Conservation (phyloP, 192 early-diverging fungal genomes). For the Mortierella claussenii region DNA sequence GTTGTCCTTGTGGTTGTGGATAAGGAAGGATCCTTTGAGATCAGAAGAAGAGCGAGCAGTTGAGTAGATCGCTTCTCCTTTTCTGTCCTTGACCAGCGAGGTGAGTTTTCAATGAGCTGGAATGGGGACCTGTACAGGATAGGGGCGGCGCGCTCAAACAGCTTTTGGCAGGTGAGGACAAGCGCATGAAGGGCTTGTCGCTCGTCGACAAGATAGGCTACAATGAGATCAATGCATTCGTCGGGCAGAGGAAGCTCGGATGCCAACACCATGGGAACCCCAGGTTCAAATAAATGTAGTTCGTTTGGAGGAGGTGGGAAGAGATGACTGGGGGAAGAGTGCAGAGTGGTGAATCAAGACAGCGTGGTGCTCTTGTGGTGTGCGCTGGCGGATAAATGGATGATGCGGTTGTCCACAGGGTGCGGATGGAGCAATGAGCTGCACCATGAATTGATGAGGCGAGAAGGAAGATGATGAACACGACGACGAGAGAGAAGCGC, state of each 20-base stretch:
- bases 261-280: conserved; percentile 35
- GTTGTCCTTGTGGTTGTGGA: not conserved
- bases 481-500: no score
- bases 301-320: no score
- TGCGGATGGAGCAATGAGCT: no score
- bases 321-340: no score
- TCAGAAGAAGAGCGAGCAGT: conserved; percentile 33
- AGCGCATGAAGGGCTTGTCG: conserved; percentile 43
- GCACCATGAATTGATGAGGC: no score
- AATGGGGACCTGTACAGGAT: conserved; percentile 42
- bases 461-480: no score
- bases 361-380: no score
- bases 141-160: conserved; percentile 32
- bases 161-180: conserved; percentile 26
- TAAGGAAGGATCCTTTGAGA: not conserved
- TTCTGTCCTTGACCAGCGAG: conserved; percentile 9
- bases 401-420: no score
- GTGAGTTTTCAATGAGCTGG: conserved; percentile 21
- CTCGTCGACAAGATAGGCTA: conserved; percentile 36
- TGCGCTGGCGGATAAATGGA: no score
- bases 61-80: conserved; percentile 20
- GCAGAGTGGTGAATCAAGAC: no score
- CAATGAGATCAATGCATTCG: conserved; percentile 51
- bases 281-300: no score
- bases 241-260: conserved; percentile 37